These are phyloP conservation scores for Sporothrix schenckii DNA, from an alignment of 2,329 filamentous ascomycete genomes.

Conservation along the genomic window DNA sequence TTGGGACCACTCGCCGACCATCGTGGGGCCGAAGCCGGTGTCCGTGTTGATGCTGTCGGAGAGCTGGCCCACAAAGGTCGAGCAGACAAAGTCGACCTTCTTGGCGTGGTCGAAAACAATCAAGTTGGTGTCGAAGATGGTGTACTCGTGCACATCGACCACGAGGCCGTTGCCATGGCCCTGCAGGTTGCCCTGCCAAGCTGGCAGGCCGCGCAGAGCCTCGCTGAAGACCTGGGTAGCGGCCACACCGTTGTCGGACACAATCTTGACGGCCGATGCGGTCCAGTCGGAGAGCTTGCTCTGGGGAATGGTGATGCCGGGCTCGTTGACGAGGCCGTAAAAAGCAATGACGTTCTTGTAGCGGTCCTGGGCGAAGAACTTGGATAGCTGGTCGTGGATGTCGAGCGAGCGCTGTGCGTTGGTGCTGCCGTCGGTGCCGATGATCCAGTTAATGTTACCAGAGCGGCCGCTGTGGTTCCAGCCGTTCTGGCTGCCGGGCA, in stretches of 20 bases:
- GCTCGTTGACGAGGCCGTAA: conserved; percentile 95
- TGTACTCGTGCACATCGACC: conserved; percentile 97
- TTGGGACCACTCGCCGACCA: conserved; percentile 97
- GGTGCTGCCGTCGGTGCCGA: conserved; percentile 75
- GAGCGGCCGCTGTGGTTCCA: conserved; percentile 94
- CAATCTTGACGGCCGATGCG: conserved; percentile 67
- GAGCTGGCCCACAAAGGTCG: conserved; percentile 84
- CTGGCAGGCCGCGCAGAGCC: conserved; percentile 86
- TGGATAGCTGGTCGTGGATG: conserved; percentile 80
- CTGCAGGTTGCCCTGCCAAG: conserved; percentile 75
- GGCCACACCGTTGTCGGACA: conserved; percentile 74
- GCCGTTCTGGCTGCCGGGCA: conserved; percentile 92
- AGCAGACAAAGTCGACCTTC: conserved; percentile 86
- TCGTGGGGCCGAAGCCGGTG: conserved; percentile 87
- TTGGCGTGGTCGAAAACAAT: conserved; percentile 78
- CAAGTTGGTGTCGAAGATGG: conserved; percentile 92
- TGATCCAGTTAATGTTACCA: conserved; percentile 82
- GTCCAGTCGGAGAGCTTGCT: conserved; percentile 79
- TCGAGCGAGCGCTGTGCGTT: conserved; percentile 84
- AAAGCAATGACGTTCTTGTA: conserved; percentile 91
- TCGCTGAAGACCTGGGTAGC: conserved; percentile 84
- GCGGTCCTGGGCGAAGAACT: conserved; percentile 90
- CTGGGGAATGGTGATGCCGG: conserved; percentile 76
- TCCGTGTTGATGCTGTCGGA: conserved; percentile 68
- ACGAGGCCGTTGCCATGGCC: conserved; percentile 73